Conservation (phyloP, 2,329 filamentous ascomycete species). For the Trichoderma sp. region DNA sequence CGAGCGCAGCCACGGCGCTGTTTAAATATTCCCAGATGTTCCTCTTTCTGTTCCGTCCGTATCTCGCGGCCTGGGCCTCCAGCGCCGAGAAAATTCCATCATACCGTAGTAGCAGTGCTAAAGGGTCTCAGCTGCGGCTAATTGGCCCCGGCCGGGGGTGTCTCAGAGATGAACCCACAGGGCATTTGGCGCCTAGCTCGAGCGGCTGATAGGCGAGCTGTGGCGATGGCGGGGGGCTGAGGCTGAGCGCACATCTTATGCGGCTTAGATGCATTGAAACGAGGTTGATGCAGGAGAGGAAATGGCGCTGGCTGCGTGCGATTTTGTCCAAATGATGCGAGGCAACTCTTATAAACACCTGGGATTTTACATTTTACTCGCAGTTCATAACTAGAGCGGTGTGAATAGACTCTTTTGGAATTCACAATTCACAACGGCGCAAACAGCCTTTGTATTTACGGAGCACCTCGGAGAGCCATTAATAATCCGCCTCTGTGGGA, state of each 20-base stretch:
- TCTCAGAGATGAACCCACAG: slow-evolving; percentile 11
- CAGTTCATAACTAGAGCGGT: too few species aligned
- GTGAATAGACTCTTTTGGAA: background rate
- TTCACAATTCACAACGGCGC: background rate
- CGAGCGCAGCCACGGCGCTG: background rate
- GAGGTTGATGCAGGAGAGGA: background rate
- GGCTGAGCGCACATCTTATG: background rate
- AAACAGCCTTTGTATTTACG: background rate
- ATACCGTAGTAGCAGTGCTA: background rate
- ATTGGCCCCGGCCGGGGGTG: background rate
- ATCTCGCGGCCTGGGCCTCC: background rate
- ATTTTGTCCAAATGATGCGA: too few species aligned
- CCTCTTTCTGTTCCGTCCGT: background rate
- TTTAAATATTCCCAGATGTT: background rate
- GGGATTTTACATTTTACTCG: too few species aligned
- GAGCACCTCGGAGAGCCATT: slow-evolving; percentile 26
- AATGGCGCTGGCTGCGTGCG: background rate
- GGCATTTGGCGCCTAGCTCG: slow-evolving; percentile 3
- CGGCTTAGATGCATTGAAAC: background rate
- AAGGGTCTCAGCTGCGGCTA: background rate
- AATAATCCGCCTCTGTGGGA: slow-evolving; percentile 34
- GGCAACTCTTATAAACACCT: too few species aligned
- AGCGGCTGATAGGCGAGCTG: background rate
- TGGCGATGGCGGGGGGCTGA: slow-evolving; percentile 2
- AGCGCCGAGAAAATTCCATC: background rate